phyloP scores from a whole-genome alignment of 2,329 filamentous ascomycete genomes.

The Shiraia sp. region DNA sequence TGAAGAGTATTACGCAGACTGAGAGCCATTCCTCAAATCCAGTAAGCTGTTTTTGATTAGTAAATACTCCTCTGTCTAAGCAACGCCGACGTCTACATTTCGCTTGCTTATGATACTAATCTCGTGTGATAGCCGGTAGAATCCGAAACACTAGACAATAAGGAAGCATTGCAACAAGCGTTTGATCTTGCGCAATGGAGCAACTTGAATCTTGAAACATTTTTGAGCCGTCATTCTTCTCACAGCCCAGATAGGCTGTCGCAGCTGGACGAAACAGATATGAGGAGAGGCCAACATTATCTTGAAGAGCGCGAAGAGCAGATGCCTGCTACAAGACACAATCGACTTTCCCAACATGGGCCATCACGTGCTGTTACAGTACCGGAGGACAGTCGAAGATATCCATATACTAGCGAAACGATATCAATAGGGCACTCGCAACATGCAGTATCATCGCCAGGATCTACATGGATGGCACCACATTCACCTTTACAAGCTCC shows the following conservation, averaged over 20 bases:
- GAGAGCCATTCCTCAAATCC: constrained; percentile 18
- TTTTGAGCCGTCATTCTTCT: constrained; percentile 14
- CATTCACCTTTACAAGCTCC: constrained; percentile 33
- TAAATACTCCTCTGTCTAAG: not conserved
- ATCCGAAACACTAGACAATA: constrained; percentile 11
- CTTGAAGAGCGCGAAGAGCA: constrained; percentile 26
- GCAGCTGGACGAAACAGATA: constrained; percentile 16
- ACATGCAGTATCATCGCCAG: constrained; percentile 49
- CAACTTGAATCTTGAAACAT: constrained; percentile 21
- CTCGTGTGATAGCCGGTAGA: constrained; percentile 16
- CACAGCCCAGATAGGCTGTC: constrained; percentile 13
- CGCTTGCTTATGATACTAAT: constrained; percentile 10
- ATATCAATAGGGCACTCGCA: constrained; percentile 21
- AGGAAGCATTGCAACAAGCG: constrained; percentile 26
- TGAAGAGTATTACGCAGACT: constrained; percentile 23
- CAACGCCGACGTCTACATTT: constrained; percentile 1
- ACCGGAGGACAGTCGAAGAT: constrained; percentile 23
- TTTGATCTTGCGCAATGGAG: constrained; percentile 28
- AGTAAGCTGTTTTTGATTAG: constrained; percentile 19
- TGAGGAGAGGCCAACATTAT: constrained; percentile 30
- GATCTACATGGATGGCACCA: constrained; percentile 40
- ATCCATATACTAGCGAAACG: constrained; percentile 19
- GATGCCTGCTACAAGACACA: constrained; percentile 20
- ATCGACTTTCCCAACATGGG: constrained; percentile 14
- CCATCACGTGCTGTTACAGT: constrained; percentile 14